Percentiles rank a stretch among this genome's conserved stretches.
Evolutionary conservation across 176 grass and related monocot genomes (phyloP).

Genomic region (Elymus sibiricus): DNA sequence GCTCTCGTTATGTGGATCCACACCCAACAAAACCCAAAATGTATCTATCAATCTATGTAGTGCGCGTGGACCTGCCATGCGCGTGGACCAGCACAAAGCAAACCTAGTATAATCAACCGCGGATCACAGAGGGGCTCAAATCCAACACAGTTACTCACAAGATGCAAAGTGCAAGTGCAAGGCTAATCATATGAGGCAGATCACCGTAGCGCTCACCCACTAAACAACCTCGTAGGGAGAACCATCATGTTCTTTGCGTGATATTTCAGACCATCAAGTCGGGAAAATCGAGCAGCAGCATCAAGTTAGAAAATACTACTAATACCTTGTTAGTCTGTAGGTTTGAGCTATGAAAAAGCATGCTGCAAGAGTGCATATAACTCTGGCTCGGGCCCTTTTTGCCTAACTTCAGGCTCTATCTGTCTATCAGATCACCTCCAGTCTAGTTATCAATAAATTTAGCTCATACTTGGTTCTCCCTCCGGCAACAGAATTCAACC

Average conservation of each 20-base stretch:
- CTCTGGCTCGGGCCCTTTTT: not conserved
- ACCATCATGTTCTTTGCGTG: not conserved
- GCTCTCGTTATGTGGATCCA: not conserved
- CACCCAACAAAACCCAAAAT: slow-evolving; percentile 3
- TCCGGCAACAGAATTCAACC: not conserved
- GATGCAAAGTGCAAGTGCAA: slow-evolving; percentile 7
- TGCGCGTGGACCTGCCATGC: not conserved
- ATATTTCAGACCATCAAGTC: not conserved
- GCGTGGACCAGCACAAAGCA: not conserved
- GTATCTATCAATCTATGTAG: no score
- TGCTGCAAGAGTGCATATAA: not conserved
- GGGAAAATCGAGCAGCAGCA: not conserved
- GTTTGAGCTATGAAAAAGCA: slow-evolving; percentile 1
- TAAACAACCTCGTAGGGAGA: not conserved
- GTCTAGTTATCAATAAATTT: not conserved
- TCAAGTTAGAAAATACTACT: not conserved
- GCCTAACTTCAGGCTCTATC: not conserved
- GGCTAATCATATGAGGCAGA: not conserved
- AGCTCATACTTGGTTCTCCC: not conserved
- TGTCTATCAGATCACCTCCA: not conserved
- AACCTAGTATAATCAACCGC: not conserved
- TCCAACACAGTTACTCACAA: not conserved
- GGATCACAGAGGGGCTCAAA: not conserved
- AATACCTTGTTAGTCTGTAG: slow-evolving; percentile 1
- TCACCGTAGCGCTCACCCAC: not conserved